Base-by-base conservation (phyloP, 2,329 filamentous ascomycete genomes). In the Colletotrichum shisoi region DNA sequence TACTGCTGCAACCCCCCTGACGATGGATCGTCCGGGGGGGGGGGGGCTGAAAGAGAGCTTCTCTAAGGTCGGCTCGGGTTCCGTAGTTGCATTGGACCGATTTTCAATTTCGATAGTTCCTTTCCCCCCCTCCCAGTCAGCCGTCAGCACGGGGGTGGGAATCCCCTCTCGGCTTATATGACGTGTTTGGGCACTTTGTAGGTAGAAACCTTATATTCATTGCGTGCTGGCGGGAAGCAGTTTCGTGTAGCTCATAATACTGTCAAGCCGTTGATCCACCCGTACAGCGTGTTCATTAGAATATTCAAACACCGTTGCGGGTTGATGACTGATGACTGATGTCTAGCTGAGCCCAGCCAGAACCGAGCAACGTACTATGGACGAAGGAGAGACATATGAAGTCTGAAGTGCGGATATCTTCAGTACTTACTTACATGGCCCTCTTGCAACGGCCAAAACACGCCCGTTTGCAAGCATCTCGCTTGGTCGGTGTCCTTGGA, bases 51-150 rank as follows among this genome's bases (percentile, higher is more conserved):
- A 24, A 11, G n/a, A 31, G 34, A 59, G 24, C 24, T 15, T 21
- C 11, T 66, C 52, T 46, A 17, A 58, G 46, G 63, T 12, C 52
- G 24, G 53, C 27, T 58, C 59, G 46, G 53, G 48, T 48, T 58
- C 59, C 19, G 42, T 15, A 15, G 63, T 67, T 21, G 40, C 21
- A 67, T 57, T 19, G 21, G 37, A 57, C 59, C 59, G 19, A 17
- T 6, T 52, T 15, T 13, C 21, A 34, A 15, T 42, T 58, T 67
- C 59, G 46, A 67, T 67, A 67, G 63, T 67, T n/a, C 27, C 46
- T 53, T 4, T 15, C 4, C 3, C 9, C 53, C 59, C 59, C 24
- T n/a, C n/a, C 21, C 21, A 53, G 57, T 48, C 53, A 19, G 15
- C 19, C n/a, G 63, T 67, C 52, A 58, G 53, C 63, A 67, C 31